Percentiles rank a stretch among this genome's conserved stretches.
Evolutionary conservation across 2,329 filamentous ascomycete species (phyloP).

Genomic region (Beauveria medogensis): DNA sequence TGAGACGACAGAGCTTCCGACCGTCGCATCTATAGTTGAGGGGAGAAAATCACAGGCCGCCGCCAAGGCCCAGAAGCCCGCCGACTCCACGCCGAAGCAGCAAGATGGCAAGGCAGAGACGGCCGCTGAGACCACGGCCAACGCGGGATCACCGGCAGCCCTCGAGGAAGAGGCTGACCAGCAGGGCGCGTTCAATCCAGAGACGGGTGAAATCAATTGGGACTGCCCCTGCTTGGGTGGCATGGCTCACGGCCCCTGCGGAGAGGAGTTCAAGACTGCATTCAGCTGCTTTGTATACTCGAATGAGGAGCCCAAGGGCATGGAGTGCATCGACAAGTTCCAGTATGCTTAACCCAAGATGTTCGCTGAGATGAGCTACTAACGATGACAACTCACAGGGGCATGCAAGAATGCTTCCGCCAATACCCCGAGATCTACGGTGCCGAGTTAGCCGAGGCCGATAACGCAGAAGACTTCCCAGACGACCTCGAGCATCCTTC

Average conservation of each 20-base stretch:
- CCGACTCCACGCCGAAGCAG: constrained; percentile 21
- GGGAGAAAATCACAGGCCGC: constrained; percentile 35
- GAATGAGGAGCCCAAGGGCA: constrained; percentile 89
- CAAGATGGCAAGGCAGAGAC: constrained; percentile 18
- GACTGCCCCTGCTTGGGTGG: constrained; percentile 95
- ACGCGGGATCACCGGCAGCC: constrained; percentile 35
- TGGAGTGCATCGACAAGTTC: constrained; percentile 96
- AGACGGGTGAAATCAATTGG: constrained; percentile 99
- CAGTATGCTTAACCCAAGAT: constrained; percentile 53
- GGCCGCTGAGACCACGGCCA: constrained; percentile 13
- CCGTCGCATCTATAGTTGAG: constrained; percentile 59
- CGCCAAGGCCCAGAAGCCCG: constrained; percentile 17
- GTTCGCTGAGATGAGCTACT: constrained; percentile 8
- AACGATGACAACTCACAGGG: constrained; percentile 44
- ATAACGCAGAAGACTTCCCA: constrained; percentile 30
- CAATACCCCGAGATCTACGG: constrained; percentile 90
- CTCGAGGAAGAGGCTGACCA: constrained; percentile 76
- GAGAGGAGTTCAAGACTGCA: constrained; percentile 87
- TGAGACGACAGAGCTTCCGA: constrained; percentile 34
- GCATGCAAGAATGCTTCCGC: constrained; percentile 96
- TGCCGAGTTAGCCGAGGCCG: constrained; percentile 74
- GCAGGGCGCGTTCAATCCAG: constrained; percentile 92
- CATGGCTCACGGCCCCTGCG: constrained; percentile 94
- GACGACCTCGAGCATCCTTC: constrained; percentile 9
- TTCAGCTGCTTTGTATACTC: constrained; percentile 99